Conservation (phyloP, 2,329 filamentous ascomycete species). For the Reticulascus tulasneorum region DNA sequence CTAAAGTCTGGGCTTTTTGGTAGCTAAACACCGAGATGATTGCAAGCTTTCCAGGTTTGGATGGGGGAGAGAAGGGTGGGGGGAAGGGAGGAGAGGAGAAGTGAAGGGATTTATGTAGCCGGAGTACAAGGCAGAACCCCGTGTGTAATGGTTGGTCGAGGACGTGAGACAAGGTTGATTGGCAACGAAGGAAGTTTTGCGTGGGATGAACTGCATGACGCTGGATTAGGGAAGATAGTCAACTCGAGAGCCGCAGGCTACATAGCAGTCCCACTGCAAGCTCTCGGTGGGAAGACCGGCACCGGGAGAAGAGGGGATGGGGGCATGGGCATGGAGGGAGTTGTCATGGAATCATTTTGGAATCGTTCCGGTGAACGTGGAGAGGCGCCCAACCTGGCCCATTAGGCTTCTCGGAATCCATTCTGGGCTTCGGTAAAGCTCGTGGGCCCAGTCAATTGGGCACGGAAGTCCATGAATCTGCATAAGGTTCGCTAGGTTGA, state of each 20-base stretch:
- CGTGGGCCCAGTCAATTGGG: too few species aligned
- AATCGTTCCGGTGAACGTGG: not conserved
- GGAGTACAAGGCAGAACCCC: not conserved
- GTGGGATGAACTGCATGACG: slow-evolving; percentile 8
- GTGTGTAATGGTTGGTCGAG: too few species aligned
- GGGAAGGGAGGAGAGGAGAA: slow-evolving; percentile 6
- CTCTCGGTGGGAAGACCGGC: not conserved
- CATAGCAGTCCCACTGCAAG: not conserved
- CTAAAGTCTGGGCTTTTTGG: too few species aligned
- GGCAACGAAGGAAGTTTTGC: slow-evolving; percentile 4
- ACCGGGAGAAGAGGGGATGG: not conserved
- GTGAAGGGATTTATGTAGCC: not conserved
- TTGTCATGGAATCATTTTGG: too few species aligned
- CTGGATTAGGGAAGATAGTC: slow-evolving; percentile 1
- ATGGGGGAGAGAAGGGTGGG: slow-evolving; percentile 3
- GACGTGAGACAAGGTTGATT: slow-evolving; percentile 5
- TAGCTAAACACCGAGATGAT: too few species aligned
- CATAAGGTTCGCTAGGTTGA: too few species aligned
- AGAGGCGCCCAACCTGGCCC: not conserved
- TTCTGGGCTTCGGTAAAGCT: too few species aligned
- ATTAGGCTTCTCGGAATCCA: not conserved
- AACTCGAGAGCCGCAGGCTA: slow-evolving; percentile 4
- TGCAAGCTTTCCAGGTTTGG: not conserved
- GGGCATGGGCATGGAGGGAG: too few species aligned
- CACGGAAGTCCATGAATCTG: too few species aligned